Evolutionary conservation across 2,329 filamentous ascomycete species (phyloP), one percentile per base, ranked within the genome.

Genomic region (Calonectria ilicicola): DNA sequence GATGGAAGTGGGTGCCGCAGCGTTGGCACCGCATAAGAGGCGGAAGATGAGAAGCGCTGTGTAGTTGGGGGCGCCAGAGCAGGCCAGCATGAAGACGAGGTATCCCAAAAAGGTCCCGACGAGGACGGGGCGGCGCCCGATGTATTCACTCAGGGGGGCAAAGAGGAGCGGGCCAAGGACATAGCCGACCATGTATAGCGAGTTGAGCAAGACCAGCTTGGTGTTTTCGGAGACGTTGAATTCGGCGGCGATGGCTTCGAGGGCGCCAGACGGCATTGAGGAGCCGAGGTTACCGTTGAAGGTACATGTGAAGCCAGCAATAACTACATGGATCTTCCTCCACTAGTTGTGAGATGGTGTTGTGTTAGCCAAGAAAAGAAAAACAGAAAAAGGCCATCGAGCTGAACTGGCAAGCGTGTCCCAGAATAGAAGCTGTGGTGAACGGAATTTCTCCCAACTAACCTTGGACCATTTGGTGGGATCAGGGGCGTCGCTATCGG

Each of bases 11-110:
- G 82, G 82, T 8, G 82, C 82, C 0, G 82, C 81, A 10, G 82
- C 82, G 21, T 79, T 81, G 70, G 83, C 73, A 19, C 82, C 82
- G 17, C 80, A 78, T 15, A 83, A 72, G 1, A 83, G 72, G 4
- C 87, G 83, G 49, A 88, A 82, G 35, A 87, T 73, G 51, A 88
- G 82, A 12, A 89, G 77, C 0, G 83, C 85, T 38, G 81, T 70
- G 38, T 87, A 87, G 69, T 84, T 87, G 5, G 86, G 81, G 1
- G 86, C 82, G 2, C 82, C 86, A 15, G 86, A 85, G 51, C 79
- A 82, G 44, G 80, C 77, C 2, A 83, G 72, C 75, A 81, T 83
- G 68, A 84, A 83, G 51, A 81, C 42, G 6, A 83, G 64, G 53
- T 83, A 84, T 40, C 82, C 82, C 29, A 82, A 38, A 46, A 82